Percentiles rank a stretch among this genome's conserved stretches.
Conservation (phyloP, 306 rosid genomes). For the Rosa chinensis region DNA sequence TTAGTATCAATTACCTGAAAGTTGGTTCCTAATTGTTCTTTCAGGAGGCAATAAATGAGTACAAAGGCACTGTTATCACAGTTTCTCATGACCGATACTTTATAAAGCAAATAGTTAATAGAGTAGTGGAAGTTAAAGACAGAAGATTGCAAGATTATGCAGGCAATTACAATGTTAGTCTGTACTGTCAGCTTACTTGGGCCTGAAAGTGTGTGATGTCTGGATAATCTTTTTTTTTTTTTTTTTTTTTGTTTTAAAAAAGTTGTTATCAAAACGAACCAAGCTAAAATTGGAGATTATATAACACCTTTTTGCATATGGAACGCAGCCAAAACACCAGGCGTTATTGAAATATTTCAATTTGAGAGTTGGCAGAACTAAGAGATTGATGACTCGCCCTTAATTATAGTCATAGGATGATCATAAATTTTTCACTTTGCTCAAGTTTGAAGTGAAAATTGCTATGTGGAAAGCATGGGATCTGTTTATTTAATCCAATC, state of each 20-base stretch:
- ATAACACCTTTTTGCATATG: background rate
- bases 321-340: background rate
- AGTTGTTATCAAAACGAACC: no score
- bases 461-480: background rate
- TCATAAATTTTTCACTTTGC: background rate
- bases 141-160: slow-evolving; percentile 80
- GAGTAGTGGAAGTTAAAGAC: slow-evolving; percentile 84
- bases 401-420: background rate
- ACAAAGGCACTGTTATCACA: slow-evolving; percentile 82
- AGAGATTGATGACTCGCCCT: background rate
- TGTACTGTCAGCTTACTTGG: background rate
- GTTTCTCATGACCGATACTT: slow-evolving; percentile 97
- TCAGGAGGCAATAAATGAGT: slow-evolving; percentile 88
- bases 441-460: background rate
- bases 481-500: background rate
- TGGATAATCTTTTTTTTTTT: background rate
- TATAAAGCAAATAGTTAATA: slow-evolving; percentile 87
- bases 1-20: slow-evolving; percentile 9
- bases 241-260: background rate
- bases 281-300: background rate
- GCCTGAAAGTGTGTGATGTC: background rate
- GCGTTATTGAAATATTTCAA: background rate
- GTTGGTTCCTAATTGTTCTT: slow-evolving; percentile 25
- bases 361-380: background rate
- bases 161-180: slow-evolving; percentile 76